Base-by-base conservation (phyloP, 225 moss, liverwort and hornwort genomes). In the Pseudoscleropodium purum region DNA sequence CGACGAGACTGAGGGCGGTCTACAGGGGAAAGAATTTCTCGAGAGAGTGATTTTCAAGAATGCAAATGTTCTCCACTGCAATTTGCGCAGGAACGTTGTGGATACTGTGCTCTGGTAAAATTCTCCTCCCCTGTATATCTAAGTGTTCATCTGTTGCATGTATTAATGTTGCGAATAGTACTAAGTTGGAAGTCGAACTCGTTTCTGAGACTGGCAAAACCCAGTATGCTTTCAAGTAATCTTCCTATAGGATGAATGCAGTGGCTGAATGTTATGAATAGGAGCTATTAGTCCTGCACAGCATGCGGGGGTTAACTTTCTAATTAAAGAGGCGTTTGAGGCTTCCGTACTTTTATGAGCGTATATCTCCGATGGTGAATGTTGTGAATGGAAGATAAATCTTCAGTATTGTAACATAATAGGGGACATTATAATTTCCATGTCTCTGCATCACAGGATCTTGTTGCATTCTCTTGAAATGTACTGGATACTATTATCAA, bases 61-160 rank as follows among this genome's bases (percentile, higher is more conserved):
- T 84, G 95, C 94, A 66, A 96, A 99, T 87, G 83, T 97, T 68
- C 92, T 97, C 43, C 75, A 92, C 54, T 92, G 93, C 63, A 85
- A 87, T 77, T 82, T 91, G 43, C 95, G 91, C 76, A 90, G 84
- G 86, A 91, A 91, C 51, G 88, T 93, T 67, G 94, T 95, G 78
- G 96, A 99, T 91, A 95, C 96, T 81, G 91, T 99, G 72, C 91
- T 96, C 62, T 99, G 99, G 99, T 99, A 95, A 20, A 61, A 43
- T 64, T 60, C 18, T 59, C 54, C n/a, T 77, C 75, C 7, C 7
- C 67, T 7, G 20, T 49, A 65, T 87, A 62, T 82, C 13, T 33
- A 45, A 56, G 64, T 39, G 6, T 59, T 68, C 39, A 20, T 72
- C 51, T 89, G 29, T n/a, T 31, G 87, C 30, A 36, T 57, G 73